Conservation (phyloP, 2,329 filamentous ascomycete species). For the Kalaharituber pfeilii region DNA sequence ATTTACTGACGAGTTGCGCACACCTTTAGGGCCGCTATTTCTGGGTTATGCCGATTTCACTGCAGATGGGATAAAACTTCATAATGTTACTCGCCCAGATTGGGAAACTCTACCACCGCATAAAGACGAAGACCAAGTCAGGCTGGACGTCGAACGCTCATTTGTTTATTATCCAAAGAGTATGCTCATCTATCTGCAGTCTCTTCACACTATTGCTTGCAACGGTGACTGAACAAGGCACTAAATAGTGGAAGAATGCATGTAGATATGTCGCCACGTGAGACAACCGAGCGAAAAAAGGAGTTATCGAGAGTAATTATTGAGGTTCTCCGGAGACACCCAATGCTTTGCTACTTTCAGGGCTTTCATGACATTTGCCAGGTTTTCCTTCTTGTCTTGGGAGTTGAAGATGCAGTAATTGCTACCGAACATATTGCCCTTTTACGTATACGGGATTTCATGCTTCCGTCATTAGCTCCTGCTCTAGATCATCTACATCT, state of each 20-base stretch:
- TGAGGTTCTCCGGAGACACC: slow-evolving; percentile 60
- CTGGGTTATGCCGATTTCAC: slow-evolving; percentile 30
- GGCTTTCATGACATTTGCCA: slow-evolving; percentile 98
- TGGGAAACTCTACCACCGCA: slow-evolving; percentile 58
- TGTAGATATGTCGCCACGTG: slow-evolving; percentile 26
- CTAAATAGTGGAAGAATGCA: slow-evolving; percentile 1
- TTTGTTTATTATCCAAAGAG: slow-evolving; percentile 89
- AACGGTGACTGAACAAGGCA: slow-evolving; percentile 1
- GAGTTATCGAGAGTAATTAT: slow-evolving; percentile 68
- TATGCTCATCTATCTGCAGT: slow-evolving; percentile 29
- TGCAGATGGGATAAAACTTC: slow-evolving; percentile 34
- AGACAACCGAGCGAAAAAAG: slow-evolving; percentile 52
- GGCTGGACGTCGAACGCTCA: slow-evolving; percentile 82
- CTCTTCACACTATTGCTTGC: slow-evolving; percentile 12
- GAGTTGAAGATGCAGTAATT: slow-evolving; percentile 39
- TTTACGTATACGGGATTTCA: slow-evolving; percentile 87
- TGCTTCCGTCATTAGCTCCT: slow-evolving; percentile 73
- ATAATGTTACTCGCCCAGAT: slow-evolving; percentile 20
- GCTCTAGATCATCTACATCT: slow-evolving; percentile 73
- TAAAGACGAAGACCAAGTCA: slow-evolving; percentile 75
- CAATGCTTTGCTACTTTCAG: slow-evolving; percentile 87
- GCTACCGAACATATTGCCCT: slow-evolving; percentile 68
- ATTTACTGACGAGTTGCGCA: slow-evolving; percentile 41
- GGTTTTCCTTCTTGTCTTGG: slow-evolving; percentile 75
- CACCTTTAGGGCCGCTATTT: slow-evolving; percentile 23